A percentile compares a stretch with the other conserved stretches of the same genome.
Evolutionary conservation across 768 basidiomycete genomes (phyloP).

Genomic region (Thelephora aurantiotincta): DNA sequence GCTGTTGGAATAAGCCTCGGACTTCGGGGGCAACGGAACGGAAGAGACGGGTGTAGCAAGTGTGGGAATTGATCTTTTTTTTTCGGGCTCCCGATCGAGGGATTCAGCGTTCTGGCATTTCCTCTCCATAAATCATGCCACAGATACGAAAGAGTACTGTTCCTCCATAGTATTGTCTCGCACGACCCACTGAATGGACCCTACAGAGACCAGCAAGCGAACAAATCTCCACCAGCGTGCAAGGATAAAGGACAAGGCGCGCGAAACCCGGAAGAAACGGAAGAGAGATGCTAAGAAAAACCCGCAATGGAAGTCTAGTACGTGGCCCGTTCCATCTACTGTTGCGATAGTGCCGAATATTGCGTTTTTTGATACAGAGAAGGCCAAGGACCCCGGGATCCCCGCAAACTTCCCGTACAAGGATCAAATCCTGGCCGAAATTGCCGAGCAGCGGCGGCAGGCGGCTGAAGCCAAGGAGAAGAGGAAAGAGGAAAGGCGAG

Average conservation of each 20-base stretch:
- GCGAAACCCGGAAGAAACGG: conserved; percentile 65
- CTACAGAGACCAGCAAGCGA: conserved; percentile 72
- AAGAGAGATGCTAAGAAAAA: conserved; percentile 67
- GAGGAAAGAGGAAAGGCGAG: conserved; percentile 52
- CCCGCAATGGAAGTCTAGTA: conserved; percentile 81
- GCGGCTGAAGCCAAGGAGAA: conserved; percentile 64
- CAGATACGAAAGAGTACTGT: conserved; percentile 54
- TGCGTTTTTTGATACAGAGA: conserved; percentile 29
- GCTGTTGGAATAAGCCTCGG: not conserved
- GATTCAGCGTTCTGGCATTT: not conserved
- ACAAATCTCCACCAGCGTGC: conserved; percentile 57
- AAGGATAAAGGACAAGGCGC: conserved; percentile 60
- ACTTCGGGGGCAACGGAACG: not conserved
- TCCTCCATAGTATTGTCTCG: not conserved
- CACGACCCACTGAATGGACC: not conserved
- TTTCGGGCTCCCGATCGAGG: not conserved
- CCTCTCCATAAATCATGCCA: conserved; percentile 29
- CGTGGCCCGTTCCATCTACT: conserved; percentile 14
- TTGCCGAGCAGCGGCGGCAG: conserved; percentile 64
- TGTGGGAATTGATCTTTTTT: not conserved
- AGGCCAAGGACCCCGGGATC: conserved; percentile 84
- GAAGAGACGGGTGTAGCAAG: conserved; percentile 1
- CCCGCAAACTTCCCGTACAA: conserved; percentile 91
- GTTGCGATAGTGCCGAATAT: conserved; percentile 2
- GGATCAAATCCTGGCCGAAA: conserved; percentile 84